Evolutionary conservation across 164 flowering plant genomes (phyloP).

Genomic region (Chimonanthus salicifolius): DNA sequence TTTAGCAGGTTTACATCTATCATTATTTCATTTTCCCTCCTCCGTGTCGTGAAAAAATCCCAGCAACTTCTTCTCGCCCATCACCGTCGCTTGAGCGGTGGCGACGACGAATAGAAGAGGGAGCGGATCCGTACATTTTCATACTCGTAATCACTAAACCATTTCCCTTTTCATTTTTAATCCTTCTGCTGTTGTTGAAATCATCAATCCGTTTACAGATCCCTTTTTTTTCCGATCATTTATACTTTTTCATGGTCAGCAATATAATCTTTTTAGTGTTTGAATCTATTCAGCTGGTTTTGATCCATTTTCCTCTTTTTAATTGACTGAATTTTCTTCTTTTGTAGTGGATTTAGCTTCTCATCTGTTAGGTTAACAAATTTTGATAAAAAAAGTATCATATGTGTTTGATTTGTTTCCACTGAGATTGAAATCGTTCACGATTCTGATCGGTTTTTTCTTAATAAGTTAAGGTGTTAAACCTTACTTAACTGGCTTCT

Average conservation of each 20-base stretch:
- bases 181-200: background rate
- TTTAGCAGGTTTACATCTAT: background rate
- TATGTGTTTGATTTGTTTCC: background rate
- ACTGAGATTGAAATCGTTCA: background rate
- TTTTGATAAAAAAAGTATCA: background rate
- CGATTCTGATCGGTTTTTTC: background rate
- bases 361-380: background rate
- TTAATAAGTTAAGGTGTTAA: background rate
- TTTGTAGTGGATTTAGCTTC: background rate
- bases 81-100: background rate
- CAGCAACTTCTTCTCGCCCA: background rate
- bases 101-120: background rate
- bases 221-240: background rate
- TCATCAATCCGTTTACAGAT: background rate
- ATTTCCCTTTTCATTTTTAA: background rate
- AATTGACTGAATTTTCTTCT: background rate
- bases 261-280: background rate
- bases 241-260: background rate
- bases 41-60: background rate
- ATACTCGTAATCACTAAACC: background rate
- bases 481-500: background rate
- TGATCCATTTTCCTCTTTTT: background rate
- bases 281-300: background rate
- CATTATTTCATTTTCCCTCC: too few species aligned
- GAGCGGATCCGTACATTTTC: conserved; percentile 4